Conservation (phyloP, 2,329 filamentous ascomycete species). For the Paraphoma sp. region DNA sequence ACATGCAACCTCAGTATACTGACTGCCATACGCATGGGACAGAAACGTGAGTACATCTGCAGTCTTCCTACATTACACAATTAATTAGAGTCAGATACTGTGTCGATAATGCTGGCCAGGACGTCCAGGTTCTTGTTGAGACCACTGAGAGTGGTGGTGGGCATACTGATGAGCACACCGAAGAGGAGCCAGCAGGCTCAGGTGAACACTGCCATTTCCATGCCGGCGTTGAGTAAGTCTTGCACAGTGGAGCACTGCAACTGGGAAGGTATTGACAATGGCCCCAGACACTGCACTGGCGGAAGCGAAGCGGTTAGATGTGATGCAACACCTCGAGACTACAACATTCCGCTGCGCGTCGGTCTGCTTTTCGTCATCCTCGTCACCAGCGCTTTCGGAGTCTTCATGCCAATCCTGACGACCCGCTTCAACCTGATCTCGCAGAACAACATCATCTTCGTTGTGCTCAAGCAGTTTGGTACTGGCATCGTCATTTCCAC, state of each 20-base stretch:
- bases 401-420: constrained; percentile 71
- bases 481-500: constrained; percentile 76
- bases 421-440: constrained; percentile 63
- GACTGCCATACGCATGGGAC: constrained; percentile 68
- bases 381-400: constrained; percentile 71
- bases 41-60: constrained; percentile 58
- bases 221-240: constrained; percentile 73
- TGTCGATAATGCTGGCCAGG: constrained; percentile 63
- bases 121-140: constrained; percentile 63
- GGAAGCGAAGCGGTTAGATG: constrained; percentile 56
- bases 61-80: background rate
- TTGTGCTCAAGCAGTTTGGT: constrained; percentile 73
- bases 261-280: no score
- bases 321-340: constrained; percentile 59
- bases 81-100: constrained; percentile 61
- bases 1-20: constrained; percentile 67
- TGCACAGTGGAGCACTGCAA: no score
- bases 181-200: constrained; percentile 23
- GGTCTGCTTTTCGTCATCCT: constrained; percentile 77
- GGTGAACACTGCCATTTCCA: constrained; percentile 70
- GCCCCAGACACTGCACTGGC: constrained; percentile 62
- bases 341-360: constrained; percentile 72
- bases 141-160: constrained; percentile 26
- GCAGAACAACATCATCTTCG: constrained; percentile 59
- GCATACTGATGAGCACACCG: constrained; percentile 21